phyloP scores from a whole-genome alignment of 257 asterid species.

The Eucommia ulmoides region DNA sequence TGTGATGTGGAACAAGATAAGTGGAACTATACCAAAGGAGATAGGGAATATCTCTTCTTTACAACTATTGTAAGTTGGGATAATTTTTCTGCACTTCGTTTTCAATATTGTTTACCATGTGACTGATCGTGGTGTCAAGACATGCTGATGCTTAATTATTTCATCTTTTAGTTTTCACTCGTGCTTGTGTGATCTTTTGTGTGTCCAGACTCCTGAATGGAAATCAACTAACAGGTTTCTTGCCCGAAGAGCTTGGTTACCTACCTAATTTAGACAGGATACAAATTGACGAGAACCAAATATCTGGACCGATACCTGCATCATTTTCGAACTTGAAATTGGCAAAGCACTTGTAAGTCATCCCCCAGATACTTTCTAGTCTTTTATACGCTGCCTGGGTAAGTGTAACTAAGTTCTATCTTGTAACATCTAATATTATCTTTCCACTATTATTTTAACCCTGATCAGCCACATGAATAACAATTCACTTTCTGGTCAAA shows the following conservation, averaged over 20 bases:
- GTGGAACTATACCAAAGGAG: slow-evolving; percentile 85
- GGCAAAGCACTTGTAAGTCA: slow-evolving; percentile 54
- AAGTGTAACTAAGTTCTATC: background rate
- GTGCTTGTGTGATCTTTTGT: slow-evolving; percentile 5
- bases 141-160: background rate
- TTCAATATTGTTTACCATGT: too few species aligned
- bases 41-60: slow-evolving; percentile 65
- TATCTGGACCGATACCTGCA: slow-evolving; percentile 73
- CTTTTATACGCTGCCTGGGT: background rate
- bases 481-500: slow-evolving; percentile 82
- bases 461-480: slow-evolving; percentile 94
- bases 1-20: slow-evolving; percentile 85
- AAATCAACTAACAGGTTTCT: slow-evolving; percentile 71
- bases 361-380: slow-evolving; percentile 7
- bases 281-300: slow-evolving; percentile 82
- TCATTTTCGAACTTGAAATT: slow-evolving; percentile 69
- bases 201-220: slow-evolving; percentile 85
- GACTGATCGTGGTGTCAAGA: too few species aligned
- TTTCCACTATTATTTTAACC: slow-evolving; percentile 10
- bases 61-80: slow-evolving; percentile 59
- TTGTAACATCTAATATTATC: slow-evolving; percentile 3
- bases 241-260: slow-evolving; percentile 90
- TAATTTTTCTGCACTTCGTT: slow-evolving; percentile 5
- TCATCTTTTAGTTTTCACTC: too few species aligned
- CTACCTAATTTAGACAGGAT: slow-evolving; percentile 76